These are phyloP conservation scores for Metroxylon sagu DNA, from an alignment of 176 grass and related monocot genomes.

Conservation along the genomic window DNA sequence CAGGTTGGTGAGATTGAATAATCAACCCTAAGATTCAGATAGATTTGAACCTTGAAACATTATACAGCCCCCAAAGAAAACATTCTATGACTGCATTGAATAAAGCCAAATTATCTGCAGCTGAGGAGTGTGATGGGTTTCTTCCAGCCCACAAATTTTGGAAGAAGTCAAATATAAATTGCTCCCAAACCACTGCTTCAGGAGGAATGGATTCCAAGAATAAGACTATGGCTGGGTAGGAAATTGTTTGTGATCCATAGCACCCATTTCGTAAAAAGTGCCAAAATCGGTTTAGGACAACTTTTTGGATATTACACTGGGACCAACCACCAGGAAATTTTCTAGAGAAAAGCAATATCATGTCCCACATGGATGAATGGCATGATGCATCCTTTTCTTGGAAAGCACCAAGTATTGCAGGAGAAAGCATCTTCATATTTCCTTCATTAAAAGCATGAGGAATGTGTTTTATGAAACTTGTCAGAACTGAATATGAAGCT, in stretches of 20 bases:
- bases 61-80: slow-evolving; percentile 63
- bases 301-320: slow-evolving; percentile 69
- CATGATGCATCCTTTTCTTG: slow-evolving; percentile 70
- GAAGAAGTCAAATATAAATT: slow-evolving; percentile 70
- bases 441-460: slow-evolving; percentile 69
- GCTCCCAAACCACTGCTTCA: slow-evolving; percentile 39
- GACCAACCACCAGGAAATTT: slow-evolving; percentile 82
- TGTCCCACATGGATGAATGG: slow-evolving; percentile 85
- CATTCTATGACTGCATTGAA: slow-evolving; percentile 56
- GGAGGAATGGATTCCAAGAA: slow-evolving; percentile 77
- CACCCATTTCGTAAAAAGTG: slow-evolving; percentile 80
- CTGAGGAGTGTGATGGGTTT: slow-evolving; percentile 49
- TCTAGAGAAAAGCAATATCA: slow-evolving; percentile 63
- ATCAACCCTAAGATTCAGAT: background rate
- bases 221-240: slow-evolving; percentile 63
- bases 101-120: slow-evolving; percentile 57
- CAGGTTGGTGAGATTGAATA: background rate
- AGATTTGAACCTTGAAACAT: slow-evolving; percentile 47
- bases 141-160: slow-evolving; percentile 85
- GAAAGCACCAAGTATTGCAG: slow-evolving; percentile 64
- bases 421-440: slow-evolving; percentile 61
- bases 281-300: slow-evolving; percentile 59
- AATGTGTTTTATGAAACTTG: slow-evolving; percentile 77
- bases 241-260: slow-evolving; percentile 77
- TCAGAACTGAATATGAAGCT: slow-evolving; percentile 64